Evolutionary conservation across 306 rosid species (phyloP).

Genomic region (Prinsepia uniflora): DNA sequence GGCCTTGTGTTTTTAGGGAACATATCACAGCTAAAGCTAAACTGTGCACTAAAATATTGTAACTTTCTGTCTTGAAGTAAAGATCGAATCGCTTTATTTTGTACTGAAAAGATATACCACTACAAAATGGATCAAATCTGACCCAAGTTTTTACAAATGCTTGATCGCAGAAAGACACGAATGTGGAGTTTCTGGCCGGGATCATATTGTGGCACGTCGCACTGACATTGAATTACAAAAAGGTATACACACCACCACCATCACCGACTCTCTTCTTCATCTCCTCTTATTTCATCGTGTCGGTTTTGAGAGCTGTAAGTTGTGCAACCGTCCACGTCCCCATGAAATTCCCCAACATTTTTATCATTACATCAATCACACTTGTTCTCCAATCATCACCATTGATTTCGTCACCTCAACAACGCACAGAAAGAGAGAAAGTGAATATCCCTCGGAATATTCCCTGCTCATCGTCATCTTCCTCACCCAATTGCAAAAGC

Average conservation of each 20-base stretch:
- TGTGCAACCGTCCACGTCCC: slow-evolving; percentile 8
- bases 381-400: not conserved
- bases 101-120: not conserved
- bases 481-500: not conserved
- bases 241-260: not conserved
- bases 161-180: not conserved
- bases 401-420: not conserved
- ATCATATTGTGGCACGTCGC: not conserved
- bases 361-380: not conserved
- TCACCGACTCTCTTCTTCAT: not conserved
- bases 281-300: not conserved
- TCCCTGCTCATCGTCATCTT: not conserved
- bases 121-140: slow-evolving; percentile 2
- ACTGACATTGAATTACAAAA: no score
- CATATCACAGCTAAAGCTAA: not conserved
- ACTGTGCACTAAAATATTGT: not conserved
- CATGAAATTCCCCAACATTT: slow-evolving; percentile 20
- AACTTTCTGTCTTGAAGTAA: not conserved
- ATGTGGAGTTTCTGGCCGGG: not conserved
- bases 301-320: not conserved
- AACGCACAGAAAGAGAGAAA: not conserved
- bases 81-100: not conserved
- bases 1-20: not conserved
- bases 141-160: not conserved
- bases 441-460: slow-evolving; percentile 11